Conservation (phyloP, 495 filamentous ascomycete genomes). For the Daldinia caldariorum region DNA sequence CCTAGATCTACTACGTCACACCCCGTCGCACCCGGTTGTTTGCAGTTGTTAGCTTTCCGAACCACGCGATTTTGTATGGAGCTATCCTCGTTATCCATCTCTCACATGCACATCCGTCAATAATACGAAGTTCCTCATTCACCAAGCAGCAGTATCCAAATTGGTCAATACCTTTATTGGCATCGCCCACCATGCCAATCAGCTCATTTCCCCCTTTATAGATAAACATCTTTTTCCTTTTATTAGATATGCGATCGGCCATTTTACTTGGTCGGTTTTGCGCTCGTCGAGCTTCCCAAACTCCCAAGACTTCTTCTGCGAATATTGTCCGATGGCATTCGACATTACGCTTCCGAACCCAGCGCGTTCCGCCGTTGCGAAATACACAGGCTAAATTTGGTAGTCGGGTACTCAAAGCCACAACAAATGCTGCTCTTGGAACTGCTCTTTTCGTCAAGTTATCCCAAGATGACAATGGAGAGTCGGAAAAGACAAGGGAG, state of each 20-base stretch:
- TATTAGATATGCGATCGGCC: constrained; percentile 45
- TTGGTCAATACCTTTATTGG: neutral
- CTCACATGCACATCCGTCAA: constrained; percentile 9
- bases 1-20: constrained; percentile 41
- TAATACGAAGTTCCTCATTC: constrained; percentile 9
- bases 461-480: constrained; percentile 69
- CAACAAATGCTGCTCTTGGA: constrained; percentile 61
- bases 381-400: constrained; percentile 18
- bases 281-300: constrained; percentile 39
- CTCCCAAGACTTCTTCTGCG: constrained; percentile 21
- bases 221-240: neutral
- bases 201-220: constrained; percentile 11
- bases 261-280: constrained; percentile 42
- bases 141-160: neutral
- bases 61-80: constrained; percentile 1
- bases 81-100: neutral
- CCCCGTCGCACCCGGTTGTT: neutral
- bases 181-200: constrained; percentile 33
- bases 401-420: constrained; percentile 55
- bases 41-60: neutral
- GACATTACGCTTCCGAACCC: constrained; percentile 21
- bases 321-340: constrained; percentile 37
- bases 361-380: constrained; percentile 2
- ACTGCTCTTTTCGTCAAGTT: constrained; percentile 74
- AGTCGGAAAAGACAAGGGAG: constrained; percentile 75